These are phyloP conservation scores for Pseudocercospora eumusae DNA, from an alignment of 2,329 filamentous ascomycete species.

Conservation along the genomic window DNA sequence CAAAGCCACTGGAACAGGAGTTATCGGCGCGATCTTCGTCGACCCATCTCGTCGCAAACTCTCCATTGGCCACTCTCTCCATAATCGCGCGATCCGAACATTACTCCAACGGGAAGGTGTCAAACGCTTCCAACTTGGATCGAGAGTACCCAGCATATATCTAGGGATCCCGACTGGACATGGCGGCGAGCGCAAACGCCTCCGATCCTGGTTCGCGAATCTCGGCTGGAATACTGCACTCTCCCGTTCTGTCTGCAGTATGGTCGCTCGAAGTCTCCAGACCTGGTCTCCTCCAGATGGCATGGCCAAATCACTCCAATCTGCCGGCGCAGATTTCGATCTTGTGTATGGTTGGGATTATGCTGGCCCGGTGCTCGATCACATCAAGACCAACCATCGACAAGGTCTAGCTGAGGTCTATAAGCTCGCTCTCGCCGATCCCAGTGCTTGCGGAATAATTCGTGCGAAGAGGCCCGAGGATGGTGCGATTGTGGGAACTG, in stretches of 20 bases:
- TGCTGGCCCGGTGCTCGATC: constrained; percentile 69
- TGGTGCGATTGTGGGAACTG: constrained; percentile 70
- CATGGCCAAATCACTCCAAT: constrained; percentile 70
- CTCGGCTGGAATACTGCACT: constrained; percentile 80
- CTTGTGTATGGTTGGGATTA: constrained; percentile 79
- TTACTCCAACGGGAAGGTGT: constrained; percentile 71
- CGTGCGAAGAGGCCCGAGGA: constrained; percentile 72
- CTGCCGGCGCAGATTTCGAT: constrained; percentile 75
- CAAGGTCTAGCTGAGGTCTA: constrained; percentile 80
- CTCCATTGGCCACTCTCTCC: constrained; percentile 86
- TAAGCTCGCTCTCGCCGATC: constrained; percentile 69
- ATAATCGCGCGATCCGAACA: constrained; percentile 78
- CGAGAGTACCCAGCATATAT: constrained; percentile 79
- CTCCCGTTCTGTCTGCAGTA: constrained; percentile 66
- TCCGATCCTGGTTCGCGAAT: constrained; percentile 82
- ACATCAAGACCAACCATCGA: constrained; percentile 72
- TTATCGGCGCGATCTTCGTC: constrained; percentile 84
- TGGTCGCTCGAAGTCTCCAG: constrained; percentile 71
- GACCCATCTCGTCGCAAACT: constrained; percentile 83
- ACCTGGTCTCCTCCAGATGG: constrained; percentile 76
- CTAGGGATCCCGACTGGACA: constrained; percentile 76
- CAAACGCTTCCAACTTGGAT: constrained; percentile 79
- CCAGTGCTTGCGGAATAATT: constrained; percentile 75
- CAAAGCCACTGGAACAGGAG: constrained; percentile 67
- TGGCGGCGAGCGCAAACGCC: constrained; percentile 58